Evolutionary conservation across 257 asterid species (phyloP).

Genomic region (Fraxinus excelsior): DNA sequence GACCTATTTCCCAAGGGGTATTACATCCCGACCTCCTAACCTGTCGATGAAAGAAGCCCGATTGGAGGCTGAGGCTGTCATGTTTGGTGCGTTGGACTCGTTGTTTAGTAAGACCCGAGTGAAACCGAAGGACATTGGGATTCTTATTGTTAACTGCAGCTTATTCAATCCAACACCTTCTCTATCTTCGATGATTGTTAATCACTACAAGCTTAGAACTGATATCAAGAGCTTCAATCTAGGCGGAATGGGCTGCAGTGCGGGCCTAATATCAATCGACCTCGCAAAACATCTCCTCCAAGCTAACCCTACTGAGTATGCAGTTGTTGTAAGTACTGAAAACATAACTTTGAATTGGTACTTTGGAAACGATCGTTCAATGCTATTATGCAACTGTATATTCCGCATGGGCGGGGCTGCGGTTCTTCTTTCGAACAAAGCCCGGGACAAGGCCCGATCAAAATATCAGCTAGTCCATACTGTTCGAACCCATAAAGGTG

Average conservation of each 20-base stretch:
- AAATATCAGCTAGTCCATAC: constrained; percentile 56
- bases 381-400: constrained; percentile 62
- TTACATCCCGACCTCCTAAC: constrained; percentile 46
- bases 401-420: constrained; percentile 69
- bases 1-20: constrained; percentile 50
- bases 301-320: constrained; percentile 47
- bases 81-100: constrained; percentile 57
- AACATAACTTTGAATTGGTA: constrained; percentile 68
- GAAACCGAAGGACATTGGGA: constrained; percentile 41
- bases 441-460: constrained; percentile 38
- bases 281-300: constrained; percentile 55
- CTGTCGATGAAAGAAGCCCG: constrained; percentile 51
- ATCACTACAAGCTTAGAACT: constrained; percentile 56
- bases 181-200: constrained; percentile 61
- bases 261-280: constrained; percentile 57
- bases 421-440: constrained; percentile 45
- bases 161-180: constrained; percentile 63
- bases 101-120: constrained; percentile 41
- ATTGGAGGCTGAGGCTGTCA: constrained; percentile 49
- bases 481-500: constrained; percentile 62
- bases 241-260: constrained; percentile 72
- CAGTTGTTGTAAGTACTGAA: constrained; percentile 54
- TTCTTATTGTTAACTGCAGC: constrained; percentile 61
- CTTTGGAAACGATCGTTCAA: constrained; percentile 63
- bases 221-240: constrained; percentile 57